A percentile compares a stretch with the other conserved stretches of the same genome.
phyloP scores from a whole-genome alignment of 768 basidiomycete genomes.

The Rhodocollybia butyracea region DNA sequence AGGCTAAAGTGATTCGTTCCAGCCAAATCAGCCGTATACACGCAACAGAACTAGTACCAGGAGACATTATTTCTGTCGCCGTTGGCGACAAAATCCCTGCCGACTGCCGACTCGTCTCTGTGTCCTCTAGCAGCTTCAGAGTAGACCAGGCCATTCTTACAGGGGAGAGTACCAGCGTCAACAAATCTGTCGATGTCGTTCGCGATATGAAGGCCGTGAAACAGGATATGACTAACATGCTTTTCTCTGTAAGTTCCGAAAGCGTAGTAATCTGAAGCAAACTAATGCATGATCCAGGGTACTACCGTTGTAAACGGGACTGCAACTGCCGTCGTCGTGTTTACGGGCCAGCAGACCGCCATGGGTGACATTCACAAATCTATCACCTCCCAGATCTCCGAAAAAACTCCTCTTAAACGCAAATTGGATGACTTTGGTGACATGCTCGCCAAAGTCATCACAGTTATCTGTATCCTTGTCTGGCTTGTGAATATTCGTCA shows the following conservation, averaged over 20 bases:
- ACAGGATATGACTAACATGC: conserved; percentile 97
- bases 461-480: conserved; percentile 94
- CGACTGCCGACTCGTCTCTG: conserved; percentile 85
- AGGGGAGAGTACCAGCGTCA: conserved; percentile 88
- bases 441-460: conserved; percentile 95
- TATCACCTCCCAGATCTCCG: conserved; percentile 87
- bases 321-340: conserved; percentile 83
- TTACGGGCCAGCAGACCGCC: conserved; percentile 84
- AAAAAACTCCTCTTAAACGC: conserved; percentile 96
- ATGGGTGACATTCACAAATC: conserved; percentile 98
- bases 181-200: conserved; percentile 71
- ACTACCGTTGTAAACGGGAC: conserved; percentile 95
- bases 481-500: conserved; percentile 97
- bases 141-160: conserved; percentile 97
- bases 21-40: conserved; percentile 71
- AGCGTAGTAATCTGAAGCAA: neutral
- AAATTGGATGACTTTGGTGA: conserved; percentile 99
- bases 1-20: conserved; percentile 84
- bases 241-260: conserved; percentile 71
- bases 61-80: conserved; percentile 86
- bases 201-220: conserved; percentile 81
- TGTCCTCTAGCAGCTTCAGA: conserved; percentile 91
- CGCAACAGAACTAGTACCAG: conserved; percentile 88
- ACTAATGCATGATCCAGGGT: conserved; percentile 49
- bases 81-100: conserved; percentile 97